phyloP scores from a whole-genome alignment of 768 basidiomycete genomes.

The Clavulina sp. region DNA sequence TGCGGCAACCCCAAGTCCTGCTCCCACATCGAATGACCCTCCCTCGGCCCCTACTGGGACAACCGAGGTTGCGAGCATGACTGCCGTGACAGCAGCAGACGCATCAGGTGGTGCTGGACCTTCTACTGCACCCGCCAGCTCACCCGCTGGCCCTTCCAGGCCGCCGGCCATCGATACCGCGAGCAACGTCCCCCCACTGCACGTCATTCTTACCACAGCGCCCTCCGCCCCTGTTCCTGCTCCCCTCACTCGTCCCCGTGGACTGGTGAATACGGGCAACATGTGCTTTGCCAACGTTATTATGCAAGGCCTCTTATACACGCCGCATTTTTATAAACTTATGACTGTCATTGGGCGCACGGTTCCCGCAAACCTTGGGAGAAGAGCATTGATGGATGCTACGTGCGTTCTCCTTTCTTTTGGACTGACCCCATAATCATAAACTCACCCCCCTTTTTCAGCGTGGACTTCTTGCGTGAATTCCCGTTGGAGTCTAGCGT shows the following conservation, averaged over 20 bases:
- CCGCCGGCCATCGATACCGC: constrained; percentile 1
- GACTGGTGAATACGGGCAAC: constrained; percentile 86
- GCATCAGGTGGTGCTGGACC: neutral
- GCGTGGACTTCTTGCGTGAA: constrained; percentile 59
- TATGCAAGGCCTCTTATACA: constrained; percentile 78
- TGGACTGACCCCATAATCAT: neutral
- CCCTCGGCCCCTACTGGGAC: too few relatives aligned
- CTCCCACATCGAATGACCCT: constrained; percentile 10
- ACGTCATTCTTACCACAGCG: constrained; percentile 51
- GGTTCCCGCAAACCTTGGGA: constrained; percentile 24
- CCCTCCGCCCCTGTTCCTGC: constrained; percentile 45
- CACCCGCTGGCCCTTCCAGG: neutral
- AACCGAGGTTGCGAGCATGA: too few relatives aligned
- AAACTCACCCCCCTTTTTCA: constrained; percentile 13
- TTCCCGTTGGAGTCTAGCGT: constrained; percentile 24
- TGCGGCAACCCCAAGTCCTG: constrained; percentile 2
- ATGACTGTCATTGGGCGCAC: constrained; percentile 53
- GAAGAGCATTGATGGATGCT: constrained; percentile 25
- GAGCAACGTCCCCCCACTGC: constrained; percentile 19
- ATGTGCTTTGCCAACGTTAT: constrained; percentile 97
- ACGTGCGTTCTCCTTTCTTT: constrained; percentile 19
- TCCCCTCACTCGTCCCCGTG: constrained; percentile 43
- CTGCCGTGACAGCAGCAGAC: too few relatives aligned
- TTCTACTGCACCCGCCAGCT: neutral
- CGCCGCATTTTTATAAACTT: constrained; percentile 65